Evolutionary conservation across 129 eudicot species (phyloP), one percentile per base, ranked within the genome.

Genomic region (Apium graveolens): DNA sequence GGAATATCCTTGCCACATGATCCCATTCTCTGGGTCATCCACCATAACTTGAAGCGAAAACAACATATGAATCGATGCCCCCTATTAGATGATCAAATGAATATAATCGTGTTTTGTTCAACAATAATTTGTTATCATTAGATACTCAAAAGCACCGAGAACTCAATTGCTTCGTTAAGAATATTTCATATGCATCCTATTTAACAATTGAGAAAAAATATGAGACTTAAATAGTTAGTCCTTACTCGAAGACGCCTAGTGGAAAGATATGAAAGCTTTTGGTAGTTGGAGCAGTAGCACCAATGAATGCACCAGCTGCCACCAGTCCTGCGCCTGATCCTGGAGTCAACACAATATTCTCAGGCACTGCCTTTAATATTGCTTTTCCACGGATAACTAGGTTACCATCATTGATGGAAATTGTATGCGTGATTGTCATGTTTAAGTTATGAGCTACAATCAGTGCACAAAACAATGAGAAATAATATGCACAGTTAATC

Each of bases 21-120:
- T 65, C 98, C 98, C 93, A 93, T 93, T 78, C 96, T 84, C 55
- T 94, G 98, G 78, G 97, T 94, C 98, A 94, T 94, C 98, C 98
- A 94, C 98, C 98, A 94, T 60, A 94, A 82, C 91, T 94, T 94
- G 92, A 91, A 94, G 21, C 98, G 96, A 81, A 94, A 94, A 31
- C 83, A 88, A 78, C 98, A 91, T 93, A 94, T 80, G 80, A 94
- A 94, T 11, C 96, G 88, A 27, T 88, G 90, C 81, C 86, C 98
- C 93, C 98, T 94, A 87, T 57, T 69, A 65, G 78, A 82, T 14
- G 80, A 72, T 68, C 26, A 43, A 10, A 81, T n/a, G 43, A 51
- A 20, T 5, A 51, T 38, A 70, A 70, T 21, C 1, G 24, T 3
- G 5, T 21, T 38, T 70, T 0, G 37, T 18, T 70, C 8, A 38